Conservation (phyloP, 176 grass and related monocot genomes). For the Oryza glumipatula region DNA sequence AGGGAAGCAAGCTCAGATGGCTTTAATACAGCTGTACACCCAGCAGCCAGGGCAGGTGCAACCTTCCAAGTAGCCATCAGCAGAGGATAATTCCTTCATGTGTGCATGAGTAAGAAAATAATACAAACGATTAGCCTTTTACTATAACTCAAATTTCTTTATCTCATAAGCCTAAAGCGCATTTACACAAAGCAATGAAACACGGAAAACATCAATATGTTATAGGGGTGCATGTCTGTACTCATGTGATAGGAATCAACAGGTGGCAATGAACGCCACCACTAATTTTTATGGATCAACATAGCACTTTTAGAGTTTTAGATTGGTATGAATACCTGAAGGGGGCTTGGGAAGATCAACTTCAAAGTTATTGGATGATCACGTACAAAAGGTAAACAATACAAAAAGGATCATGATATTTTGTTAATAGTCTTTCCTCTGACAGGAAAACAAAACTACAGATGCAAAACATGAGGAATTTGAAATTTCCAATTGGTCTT, state of each 20-base stretch:
- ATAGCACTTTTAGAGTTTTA: neutral
- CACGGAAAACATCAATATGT: neutral
- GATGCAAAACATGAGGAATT: neutral
- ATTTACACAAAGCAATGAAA: neutral
- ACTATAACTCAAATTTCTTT: neutral
- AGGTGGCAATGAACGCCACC: neutral
- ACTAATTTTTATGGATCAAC: neutral
- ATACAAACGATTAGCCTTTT: slow-evolving; percentile 5
- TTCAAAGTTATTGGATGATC: slow-evolving; percentile 9
- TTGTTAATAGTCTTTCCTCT: neutral
- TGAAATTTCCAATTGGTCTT: neutral
- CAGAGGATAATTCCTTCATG: slow-evolving; percentile 93
- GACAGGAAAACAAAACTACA: neutral
- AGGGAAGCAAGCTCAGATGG: slow-evolving; percentile 86
- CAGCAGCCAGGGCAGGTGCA: slow-evolving; percentile 93
- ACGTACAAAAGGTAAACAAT: slow-evolving; percentile 30
- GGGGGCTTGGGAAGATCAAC: neutral
- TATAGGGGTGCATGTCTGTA: neutral
- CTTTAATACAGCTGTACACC: slow-evolving; percentile 89
- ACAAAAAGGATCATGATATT: neutral
- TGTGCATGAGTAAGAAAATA: slow-evolving; percentile 10
- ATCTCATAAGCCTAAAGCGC: neutral
- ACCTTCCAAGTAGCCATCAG: slow-evolving; percentile 99
- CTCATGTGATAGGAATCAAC: neutral
- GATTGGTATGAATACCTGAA: neutral